Percentiles rank a stretch among this genome's conserved stretches.
Evolutionary conservation across 2,329 filamentous ascomycete species (phyloP).

Genomic region (Bisporella sp.): DNA sequence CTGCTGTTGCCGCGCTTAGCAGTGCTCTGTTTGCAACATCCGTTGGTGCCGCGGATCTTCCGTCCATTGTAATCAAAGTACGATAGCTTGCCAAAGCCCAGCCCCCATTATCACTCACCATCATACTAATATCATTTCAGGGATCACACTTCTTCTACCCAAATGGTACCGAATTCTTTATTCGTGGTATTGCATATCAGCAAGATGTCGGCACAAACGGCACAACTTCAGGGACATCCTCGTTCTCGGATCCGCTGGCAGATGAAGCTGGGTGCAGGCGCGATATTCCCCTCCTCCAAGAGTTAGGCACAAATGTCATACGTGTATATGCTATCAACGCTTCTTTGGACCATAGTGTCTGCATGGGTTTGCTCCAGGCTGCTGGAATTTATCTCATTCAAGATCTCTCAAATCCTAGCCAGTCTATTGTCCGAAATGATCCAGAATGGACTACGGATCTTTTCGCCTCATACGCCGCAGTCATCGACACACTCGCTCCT

Average conservation of each 20-base stretch:
- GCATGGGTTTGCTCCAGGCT: slow-evolving; percentile 76
- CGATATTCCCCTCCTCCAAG: slow-evolving; percentile 73
- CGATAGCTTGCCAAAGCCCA: neutral
- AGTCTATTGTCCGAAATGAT: slow-evolving; percentile 78
- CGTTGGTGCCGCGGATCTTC: slow-evolving; percentile 48
- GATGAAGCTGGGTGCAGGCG: slow-evolving; percentile 67
- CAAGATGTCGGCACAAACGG: slow-evolving; percentile 60
- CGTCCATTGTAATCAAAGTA: slow-evolving; percentile 42
- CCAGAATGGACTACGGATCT: slow-evolving; percentile 75
- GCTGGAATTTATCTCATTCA: slow-evolving; percentile 94
- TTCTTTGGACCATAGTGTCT: slow-evolving; percentile 65
- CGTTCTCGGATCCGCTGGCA: slow-evolving; percentile 78
- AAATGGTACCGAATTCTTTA: slow-evolving; percentile 75
- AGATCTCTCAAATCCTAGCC: slow-evolving; percentile 74
- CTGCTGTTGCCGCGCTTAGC: slow-evolving; percentile 36
- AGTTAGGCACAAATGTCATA: slow-evolving; percentile 84
- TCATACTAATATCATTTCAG: slow-evolving; percentile 12
- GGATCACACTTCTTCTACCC: slow-evolving; percentile 36
- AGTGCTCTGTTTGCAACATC: slow-evolving; percentile 42
- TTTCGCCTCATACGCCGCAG: slow-evolving; percentile 72
- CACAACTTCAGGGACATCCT: slow-evolving; percentile 37
- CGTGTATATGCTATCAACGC: slow-evolving; percentile 93
- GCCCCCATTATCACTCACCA: neutral
- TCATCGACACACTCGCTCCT: slow-evolving; percentile 72
- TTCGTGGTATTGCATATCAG: slow-evolving; percentile 94